Evolutionary conservation across 2,329 filamentous ascomycete species (phyloP).

Genomic region (Colletotrichum lini): DNA sequence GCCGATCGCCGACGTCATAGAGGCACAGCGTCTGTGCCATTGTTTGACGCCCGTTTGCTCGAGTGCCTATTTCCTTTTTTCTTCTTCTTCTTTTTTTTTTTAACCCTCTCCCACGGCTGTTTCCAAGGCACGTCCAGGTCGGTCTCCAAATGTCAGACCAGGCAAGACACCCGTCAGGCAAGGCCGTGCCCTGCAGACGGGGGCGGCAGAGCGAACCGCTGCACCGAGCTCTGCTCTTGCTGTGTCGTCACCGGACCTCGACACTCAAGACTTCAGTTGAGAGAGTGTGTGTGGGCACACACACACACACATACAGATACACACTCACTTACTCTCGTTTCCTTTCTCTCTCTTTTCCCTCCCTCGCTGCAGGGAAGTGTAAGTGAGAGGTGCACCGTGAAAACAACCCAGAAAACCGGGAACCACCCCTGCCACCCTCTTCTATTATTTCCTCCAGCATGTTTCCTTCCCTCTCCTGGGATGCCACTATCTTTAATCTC

Average conservation of each 20-base stretch:
- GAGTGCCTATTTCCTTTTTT: conserved; percentile 1
- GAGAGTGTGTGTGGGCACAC: too few species aligned
- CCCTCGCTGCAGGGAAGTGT: not conserved
- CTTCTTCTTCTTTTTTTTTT: not conserved
- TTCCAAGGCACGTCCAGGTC: too few species aligned
- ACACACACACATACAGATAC: too few species aligned
- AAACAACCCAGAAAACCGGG: conserved; percentile 42
- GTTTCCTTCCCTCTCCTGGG: not conserved
- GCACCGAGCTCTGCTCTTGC: conserved; percentile 18
- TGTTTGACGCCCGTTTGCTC: conserved; percentile 38
- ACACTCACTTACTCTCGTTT: too few species aligned
- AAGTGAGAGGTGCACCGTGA: too few species aligned
- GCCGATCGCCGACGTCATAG: conserved; percentile 38
- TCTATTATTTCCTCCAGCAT: not conserved
- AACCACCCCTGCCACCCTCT: conserved; percentile 29
- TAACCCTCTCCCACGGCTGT: not conserved
- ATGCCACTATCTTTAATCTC: not conserved
- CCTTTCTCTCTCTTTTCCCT: too few species aligned
- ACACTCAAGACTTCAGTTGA: too few species aligned
- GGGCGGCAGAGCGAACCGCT: conserved; percentile 11
- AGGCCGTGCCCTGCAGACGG: conserved; percentile 3
- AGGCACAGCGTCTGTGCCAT: conserved; percentile 19
- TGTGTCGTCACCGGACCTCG: not conserved
- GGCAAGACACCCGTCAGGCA: conserved; percentile 17
- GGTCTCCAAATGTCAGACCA: conserved; percentile 1